Conservation (phyloP, 108 stramenopile species). For the Nitzschia sp. region DNA sequence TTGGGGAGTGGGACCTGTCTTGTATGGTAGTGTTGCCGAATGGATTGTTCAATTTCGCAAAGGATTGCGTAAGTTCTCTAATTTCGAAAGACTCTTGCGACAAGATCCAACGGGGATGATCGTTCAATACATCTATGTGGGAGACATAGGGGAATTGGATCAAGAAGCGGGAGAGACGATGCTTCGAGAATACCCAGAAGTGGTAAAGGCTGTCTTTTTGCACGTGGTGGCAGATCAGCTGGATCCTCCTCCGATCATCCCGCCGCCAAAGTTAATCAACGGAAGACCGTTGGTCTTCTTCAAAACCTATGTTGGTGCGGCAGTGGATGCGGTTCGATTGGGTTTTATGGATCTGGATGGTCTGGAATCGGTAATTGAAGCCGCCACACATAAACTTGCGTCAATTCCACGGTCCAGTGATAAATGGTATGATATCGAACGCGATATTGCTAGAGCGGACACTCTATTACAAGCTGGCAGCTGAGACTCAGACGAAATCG, state of each 20-base stretch:
- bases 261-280: slow-evolving; percentile 77
- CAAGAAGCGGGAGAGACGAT: slow-evolving; percentile 91
- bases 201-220: slow-evolving; percentile 90
- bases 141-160: slow-evolving; percentile 94
- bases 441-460: slow-evolving; percentile 50
- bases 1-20: slow-evolving; percentile 94
- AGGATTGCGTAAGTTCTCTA: slow-evolving; percentile 85
- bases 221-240: slow-evolving; percentile 75
- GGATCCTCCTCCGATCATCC: slow-evolving; percentile 46
- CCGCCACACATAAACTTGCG: slow-evolving; percentile 49
- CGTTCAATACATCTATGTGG: slow-evolving; percentile 89
- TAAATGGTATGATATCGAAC: slow-evolving; percentile 74
- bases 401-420: slow-evolving; percentile 53
- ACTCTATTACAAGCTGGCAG: not conserved
- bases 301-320: slow-evolving; percentile 93
- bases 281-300: slow-evolving; percentile 91
- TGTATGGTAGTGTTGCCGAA: slow-evolving; percentile 94
- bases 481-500: too few species aligned
- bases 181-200: slow-evolving; percentile 87
- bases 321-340: slow-evolving; percentile 72
- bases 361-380: slow-evolving; percentile 73
- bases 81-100: slow-evolving; percentile 85
- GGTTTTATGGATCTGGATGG: slow-evolving; percentile 83
- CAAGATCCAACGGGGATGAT: slow-evolving; percentile 84
- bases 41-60: slow-evolving; percentile 92